Conservation (phyloP, 202 grass and related monocot genomes). For the Hordeum pubiflorum region DNA sequence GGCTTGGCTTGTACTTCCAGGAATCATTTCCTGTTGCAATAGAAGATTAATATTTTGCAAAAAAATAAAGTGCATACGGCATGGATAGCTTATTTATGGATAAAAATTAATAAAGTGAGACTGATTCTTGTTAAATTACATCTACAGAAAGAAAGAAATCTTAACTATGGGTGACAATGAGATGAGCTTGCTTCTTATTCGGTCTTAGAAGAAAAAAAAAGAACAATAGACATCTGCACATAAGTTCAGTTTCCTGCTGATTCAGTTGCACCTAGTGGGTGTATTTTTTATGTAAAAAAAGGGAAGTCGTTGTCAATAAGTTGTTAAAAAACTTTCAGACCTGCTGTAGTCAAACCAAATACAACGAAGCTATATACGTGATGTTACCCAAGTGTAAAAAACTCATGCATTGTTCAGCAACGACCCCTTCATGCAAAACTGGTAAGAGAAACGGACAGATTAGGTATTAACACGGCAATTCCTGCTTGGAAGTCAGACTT, state of each 20-base stretch:
- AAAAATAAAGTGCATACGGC: not conserved
- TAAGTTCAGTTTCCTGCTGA: not conserved
- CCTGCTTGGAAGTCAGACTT: not conserved
- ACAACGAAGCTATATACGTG: not conserved
- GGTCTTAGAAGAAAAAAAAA: not conserved
- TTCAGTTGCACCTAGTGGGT: not conserved
- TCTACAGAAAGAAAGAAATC: no score
- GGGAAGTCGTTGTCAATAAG: not conserved
- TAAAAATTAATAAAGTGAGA: not conserved
- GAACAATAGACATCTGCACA: not conserved
- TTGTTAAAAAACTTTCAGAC: not conserved
- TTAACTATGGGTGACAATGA: no score
- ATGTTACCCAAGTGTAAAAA: not conserved
- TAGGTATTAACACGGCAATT: not conserved
- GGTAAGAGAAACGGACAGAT: not conserved
- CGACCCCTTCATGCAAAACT: not conserved
- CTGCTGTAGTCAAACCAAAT: not conserved
- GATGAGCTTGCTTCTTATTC: no score
- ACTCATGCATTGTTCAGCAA: not conserved
- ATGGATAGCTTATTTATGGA: not conserved
- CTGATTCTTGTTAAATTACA: not conserved
- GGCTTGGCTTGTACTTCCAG: not conserved
- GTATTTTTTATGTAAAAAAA: not conserved
- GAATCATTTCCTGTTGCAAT: not conserved
- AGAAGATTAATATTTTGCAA: not conserved